Percentiles rank a stretch among this genome's conserved stretches.
Evolutionary conservation across 164 flowering plant genomes (phyloP).

Genomic region (Vitis cinerea): DNA sequence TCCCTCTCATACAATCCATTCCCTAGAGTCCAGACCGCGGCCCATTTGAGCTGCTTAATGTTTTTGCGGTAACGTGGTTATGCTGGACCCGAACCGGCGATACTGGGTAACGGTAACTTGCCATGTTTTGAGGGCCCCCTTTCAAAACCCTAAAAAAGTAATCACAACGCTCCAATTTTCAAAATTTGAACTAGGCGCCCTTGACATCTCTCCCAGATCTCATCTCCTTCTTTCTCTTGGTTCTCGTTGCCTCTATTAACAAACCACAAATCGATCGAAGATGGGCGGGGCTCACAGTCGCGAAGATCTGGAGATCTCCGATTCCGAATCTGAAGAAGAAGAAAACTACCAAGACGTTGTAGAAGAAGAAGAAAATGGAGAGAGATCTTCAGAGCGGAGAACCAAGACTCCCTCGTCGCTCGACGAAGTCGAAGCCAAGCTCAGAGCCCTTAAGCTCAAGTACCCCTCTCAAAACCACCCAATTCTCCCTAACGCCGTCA

Average conservation of each 20-base stretch:
- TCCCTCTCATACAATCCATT: too few relatives aligned
- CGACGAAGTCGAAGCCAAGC: slow-evolving; percentile 74
- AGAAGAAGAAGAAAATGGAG: slow-evolving; percentile 9
- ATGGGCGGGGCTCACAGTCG: slow-evolving; percentile 75
- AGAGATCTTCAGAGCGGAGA: slow-evolving; percentile 24
- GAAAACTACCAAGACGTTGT: slow-evolving; percentile 24
- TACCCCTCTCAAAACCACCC: slow-evolving; percentile 41
- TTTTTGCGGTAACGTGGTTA: background rate
- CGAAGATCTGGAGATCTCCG: slow-evolving; percentile 55
- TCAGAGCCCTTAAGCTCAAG: slow-evolving; percentile 68
- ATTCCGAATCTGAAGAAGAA: slow-evolving; percentile 38
- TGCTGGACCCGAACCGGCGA: background rate
- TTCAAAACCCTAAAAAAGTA: background rate
- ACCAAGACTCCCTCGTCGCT: slow-evolving; percentile 46
- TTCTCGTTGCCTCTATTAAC: too few relatives aligned
- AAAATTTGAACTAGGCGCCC: slow-evolving; percentile 23
- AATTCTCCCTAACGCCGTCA: slow-evolving; percentile 51
- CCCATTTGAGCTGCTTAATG: too few relatives aligned
- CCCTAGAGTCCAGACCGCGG: too few relatives aligned
- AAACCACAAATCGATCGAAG: background rate
- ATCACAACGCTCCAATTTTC: slow-evolving; percentile 19
- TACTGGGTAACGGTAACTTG: background rate
- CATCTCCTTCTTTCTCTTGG: background rate
- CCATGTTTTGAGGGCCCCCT: background rate
- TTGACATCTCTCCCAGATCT: background rate